Percentiles rank a stretch among this genome's conserved stretches.
Conservation (phyloP, 352 stramenopile species). For the Phytopythium ostracodes region DNA sequence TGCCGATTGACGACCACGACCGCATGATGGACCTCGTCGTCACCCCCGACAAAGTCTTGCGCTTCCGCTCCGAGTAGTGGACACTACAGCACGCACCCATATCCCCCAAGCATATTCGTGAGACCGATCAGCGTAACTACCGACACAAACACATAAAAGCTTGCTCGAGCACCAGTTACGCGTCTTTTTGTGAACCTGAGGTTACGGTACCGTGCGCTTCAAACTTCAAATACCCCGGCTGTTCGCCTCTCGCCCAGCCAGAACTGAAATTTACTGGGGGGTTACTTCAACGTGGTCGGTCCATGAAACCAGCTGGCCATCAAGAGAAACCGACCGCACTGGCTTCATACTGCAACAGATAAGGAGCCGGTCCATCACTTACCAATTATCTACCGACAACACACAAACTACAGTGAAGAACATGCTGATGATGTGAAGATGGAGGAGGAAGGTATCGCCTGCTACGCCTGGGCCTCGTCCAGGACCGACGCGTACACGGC, state of each 20-base stretch:
- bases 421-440: no score
- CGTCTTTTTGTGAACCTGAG: conserved; percentile 1
- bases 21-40: conserved; percentile 61
- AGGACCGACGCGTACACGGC: conserved; percentile 29
- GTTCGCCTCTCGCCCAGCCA: not conserved
- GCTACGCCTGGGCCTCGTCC: not conserved
- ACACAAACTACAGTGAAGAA: no score
- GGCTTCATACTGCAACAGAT: no score
- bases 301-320: not conserved
- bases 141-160: not conserved
- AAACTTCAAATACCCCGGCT: not conserved
- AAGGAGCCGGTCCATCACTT: no score
- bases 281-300: not conserved
- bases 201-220: not conserved
- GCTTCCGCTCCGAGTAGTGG: not conserved
- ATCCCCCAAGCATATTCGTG: not conserved
- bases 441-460: not conserved
- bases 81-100: not conserved
- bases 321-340: no score
- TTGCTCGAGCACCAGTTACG: not conserved
- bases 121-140: not conserved
- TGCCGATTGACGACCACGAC: conserved; percentile 64
- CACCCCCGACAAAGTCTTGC: conserved; percentile 55
- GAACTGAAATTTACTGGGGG: not conserved
- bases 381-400: no score